phyloP scores from a whole-genome alignment of 805 yeast genomes.

The Saturnispora gosingensis region DNA sequence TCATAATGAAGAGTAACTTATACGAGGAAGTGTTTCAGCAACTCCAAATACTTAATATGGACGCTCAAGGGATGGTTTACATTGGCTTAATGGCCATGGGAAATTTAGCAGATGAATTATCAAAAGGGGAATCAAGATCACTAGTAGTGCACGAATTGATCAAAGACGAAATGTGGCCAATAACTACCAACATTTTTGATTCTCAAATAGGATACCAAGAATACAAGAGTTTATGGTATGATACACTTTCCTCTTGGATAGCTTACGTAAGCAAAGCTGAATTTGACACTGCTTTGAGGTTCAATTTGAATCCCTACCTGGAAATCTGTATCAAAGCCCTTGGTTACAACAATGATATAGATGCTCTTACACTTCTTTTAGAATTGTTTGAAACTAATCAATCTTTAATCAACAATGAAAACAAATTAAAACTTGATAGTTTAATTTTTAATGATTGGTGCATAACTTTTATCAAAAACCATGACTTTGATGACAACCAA shows the following conservation, averaged over 20 bases:
- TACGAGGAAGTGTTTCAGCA: background rate
- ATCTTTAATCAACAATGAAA: conserved; percentile 27
- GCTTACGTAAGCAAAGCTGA: conserved; percentile 31
- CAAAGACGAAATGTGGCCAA: conserved; percentile 7
- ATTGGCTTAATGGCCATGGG: conserved; percentile 1
- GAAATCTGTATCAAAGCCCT: conserved; percentile 15
- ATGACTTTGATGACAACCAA: conserved; percentile 27
- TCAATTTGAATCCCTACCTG: conserved; percentile 18
- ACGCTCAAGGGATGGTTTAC: background rate
- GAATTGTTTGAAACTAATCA: conserved; percentile 42
- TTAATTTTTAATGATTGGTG: conserved; percentile 42
- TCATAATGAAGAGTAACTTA: background rate
- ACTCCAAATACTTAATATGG: background rate
- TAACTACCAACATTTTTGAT: background rate
- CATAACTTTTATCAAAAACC: conserved; percentile 26
- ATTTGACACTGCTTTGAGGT: conserved; percentile 23
- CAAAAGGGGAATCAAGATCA: conserved; percentile 2
- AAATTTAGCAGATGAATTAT: conserved; percentile 3
- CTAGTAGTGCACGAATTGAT: conserved; percentile 3
- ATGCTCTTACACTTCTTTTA: conserved; percentile 29
- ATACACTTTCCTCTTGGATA: conserved; percentile 29
- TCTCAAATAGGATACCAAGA: background rate
- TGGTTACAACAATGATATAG: conserved; percentile 13
- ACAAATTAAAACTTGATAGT: conserved; percentile 25
- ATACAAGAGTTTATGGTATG: conserved; percentile 19